These are phyloP conservation scores for Nicotiana attenuata DNA, from an alignment of 257 asterid species.

Conservation along the genomic window DNA sequence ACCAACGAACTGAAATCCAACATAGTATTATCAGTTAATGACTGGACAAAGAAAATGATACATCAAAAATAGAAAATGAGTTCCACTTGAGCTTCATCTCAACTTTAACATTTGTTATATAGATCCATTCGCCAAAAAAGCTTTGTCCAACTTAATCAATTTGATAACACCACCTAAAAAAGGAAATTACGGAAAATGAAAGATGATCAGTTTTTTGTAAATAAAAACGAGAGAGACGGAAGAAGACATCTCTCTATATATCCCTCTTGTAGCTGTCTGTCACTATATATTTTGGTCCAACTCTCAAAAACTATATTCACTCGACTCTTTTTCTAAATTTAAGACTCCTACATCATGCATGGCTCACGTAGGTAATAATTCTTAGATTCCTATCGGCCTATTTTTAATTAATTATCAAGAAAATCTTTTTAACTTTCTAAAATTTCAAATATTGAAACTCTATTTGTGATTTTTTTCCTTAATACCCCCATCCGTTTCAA, in stretches of 20 bases:
- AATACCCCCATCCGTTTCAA: no score
- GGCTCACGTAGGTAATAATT: background rate
- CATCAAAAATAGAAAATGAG: no score
- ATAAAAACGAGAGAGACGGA: no score
- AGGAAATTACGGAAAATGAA: background rate
- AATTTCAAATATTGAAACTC: no score
- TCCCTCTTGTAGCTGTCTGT: background rate
- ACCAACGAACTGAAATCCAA: background rate
- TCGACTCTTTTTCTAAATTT: background rate
- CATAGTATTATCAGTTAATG: background rate
- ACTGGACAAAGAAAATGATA: background rate
- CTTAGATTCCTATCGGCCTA: background rate
- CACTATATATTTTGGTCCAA: slow-evolving; percentile 4
- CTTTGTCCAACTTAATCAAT: background rate
- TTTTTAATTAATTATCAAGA: background rate
- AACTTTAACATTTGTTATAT: no score
- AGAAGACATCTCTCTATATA: background rate
- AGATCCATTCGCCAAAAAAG: background rate
- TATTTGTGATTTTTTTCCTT: no score
- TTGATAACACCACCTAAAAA: background rate
- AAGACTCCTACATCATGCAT: background rate
- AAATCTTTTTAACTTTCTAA: no score
- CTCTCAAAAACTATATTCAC: background rate
- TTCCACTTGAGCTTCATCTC: no score
- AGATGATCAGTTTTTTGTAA: no score